Conservation (phyloP, 495 filamentous ascomycete genomes). For the Stereocaulon alpinum region DNA sequence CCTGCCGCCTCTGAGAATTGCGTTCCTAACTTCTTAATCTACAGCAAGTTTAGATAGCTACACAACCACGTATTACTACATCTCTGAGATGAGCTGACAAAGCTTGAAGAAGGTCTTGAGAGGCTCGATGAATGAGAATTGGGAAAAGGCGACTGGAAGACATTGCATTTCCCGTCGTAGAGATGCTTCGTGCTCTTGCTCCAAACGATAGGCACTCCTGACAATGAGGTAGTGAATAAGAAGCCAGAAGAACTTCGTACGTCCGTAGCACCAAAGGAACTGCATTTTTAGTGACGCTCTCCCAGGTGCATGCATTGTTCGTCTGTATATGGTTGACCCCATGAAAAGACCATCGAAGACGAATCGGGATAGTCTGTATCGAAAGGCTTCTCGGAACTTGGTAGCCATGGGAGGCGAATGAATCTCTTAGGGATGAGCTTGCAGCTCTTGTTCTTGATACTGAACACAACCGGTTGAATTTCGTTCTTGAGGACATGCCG, state of each 20-base stretch:
- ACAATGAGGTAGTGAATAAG: conserved; percentile 40
- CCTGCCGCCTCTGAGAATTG: conserved; percentile 27
- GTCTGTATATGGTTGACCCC: conserved; percentile 3
- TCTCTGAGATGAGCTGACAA: conserved; percentile 28
- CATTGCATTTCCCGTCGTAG: conserved; percentile 10
- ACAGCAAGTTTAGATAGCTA: conserved; percentile 30
- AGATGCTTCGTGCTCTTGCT: conserved; percentile 12
- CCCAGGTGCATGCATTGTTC: conserved; percentile 2
- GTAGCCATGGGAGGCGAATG: conserved; percentile 6
- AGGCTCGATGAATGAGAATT: conserved; percentile 19
- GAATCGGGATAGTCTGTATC: conserved; percentile 4
- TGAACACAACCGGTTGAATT: conserved; percentile 13
- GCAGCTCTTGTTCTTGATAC: conserved; percentile 10
- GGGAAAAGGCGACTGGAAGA: not conserved
- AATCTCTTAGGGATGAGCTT: conserved; percentile 14
- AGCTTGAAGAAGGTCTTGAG: conserved; percentile 28
- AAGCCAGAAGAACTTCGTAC: conserved; percentile 34
- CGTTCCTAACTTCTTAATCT: conserved; percentile 30
- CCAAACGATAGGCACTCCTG: conserved; percentile 43
- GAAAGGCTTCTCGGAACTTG: not conserved
- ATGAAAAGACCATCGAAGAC: conserved; percentile 12
- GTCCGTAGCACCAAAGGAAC: not conserved
- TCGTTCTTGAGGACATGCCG: not conserved
- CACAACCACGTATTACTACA: conserved; percentile 29
- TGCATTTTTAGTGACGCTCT: not conserved